Evolutionary conservation across 1,284 basidiomycete genomes (phyloP).

Genomic region (Sanghuangporus baumii): DNA sequence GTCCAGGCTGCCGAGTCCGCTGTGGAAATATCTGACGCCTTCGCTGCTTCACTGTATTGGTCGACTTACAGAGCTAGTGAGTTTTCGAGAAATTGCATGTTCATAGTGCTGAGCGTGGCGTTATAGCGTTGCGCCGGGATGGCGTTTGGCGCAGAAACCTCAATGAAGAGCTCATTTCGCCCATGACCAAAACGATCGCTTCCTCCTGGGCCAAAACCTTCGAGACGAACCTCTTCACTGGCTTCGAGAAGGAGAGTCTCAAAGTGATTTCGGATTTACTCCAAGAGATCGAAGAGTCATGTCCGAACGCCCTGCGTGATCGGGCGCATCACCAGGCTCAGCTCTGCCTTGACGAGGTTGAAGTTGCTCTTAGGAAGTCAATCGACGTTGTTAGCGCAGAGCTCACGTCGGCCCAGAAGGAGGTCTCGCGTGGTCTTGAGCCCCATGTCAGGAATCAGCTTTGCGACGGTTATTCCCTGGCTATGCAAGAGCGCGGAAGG

Average conservation of each 20-base stretch:
- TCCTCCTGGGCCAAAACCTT: slow-evolving; percentile 54
- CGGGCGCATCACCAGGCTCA: slow-evolving; percentile 45
- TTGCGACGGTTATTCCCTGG: slow-evolving; percentile 42
- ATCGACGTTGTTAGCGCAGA: slow-evolving; percentile 44
- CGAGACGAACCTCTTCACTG: slow-evolving; percentile 50
- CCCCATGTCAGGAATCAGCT: slow-evolving; percentile 51
- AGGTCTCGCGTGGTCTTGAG: slow-evolving; percentile 49
- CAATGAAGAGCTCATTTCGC: slow-evolving; percentile 50
- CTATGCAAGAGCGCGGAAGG: slow-evolving; percentile 46
- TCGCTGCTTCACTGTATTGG: slow-evolving; percentile 55
- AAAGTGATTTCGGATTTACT: slow-evolving; percentile 38
- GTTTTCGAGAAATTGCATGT: slow-evolving; percentile 19
- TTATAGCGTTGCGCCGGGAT: slow-evolving; percentile 45
- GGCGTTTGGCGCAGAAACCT: slow-evolving; percentile 51
- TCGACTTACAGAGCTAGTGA: slow-evolving; percentile 48
- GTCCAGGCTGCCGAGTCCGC: slow-evolving; percentile 43
- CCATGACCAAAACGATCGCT: slow-evolving; percentile 55
- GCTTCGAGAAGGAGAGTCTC: slow-evolving; percentile 38
- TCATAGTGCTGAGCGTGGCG: background rate
- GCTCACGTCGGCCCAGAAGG: slow-evolving; percentile 51
- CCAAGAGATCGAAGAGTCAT: slow-evolving; percentile 44
- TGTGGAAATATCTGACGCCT: slow-evolving; percentile 41
- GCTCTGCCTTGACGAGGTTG: slow-evolving; percentile 45
- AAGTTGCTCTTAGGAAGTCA: slow-evolving; percentile 41
- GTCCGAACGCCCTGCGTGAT: slow-evolving; percentile 46